phyloP scores from a whole-genome alignment of 345 rosid genomes.

The Luvunga scandens region DNA sequence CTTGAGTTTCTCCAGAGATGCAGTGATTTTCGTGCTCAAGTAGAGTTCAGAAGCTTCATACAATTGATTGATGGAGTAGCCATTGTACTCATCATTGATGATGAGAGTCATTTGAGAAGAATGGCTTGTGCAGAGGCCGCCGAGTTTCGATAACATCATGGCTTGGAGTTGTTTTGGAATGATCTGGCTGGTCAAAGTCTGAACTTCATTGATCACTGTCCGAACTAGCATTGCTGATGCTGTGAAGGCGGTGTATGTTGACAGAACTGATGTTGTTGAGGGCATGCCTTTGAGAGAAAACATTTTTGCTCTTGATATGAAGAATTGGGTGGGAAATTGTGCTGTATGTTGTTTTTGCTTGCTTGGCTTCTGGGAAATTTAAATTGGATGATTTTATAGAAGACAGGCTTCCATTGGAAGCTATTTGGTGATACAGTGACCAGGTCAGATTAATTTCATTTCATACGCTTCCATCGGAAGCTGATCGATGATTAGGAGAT shows the following conservation, averaged over 20 bases:
- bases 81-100: slow-evolving; percentile 2
- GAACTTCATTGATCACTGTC: slow-evolving; percentile 12
- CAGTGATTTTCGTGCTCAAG: slow-evolving; percentile 20
- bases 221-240: slow-evolving; percentile 21
- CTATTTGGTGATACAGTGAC: neutral
- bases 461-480: neutral
- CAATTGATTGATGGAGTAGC: slow-evolving; percentile 11
- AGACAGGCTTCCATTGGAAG: neutral
- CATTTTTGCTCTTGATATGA: slow-evolving; percentile 6
- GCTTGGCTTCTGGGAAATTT: neutral
- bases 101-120: slow-evolving; percentile 10
- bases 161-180: slow-evolving; percentile 15
- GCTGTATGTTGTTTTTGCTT: neutral
- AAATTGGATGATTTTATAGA: neutral
- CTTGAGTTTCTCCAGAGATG: slow-evolving; percentile 6
- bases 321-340: neutral
- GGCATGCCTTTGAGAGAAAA: slow-evolving; percentile 17
- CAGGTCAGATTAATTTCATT: neutral
- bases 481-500: neutral
- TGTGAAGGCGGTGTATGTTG: slow-evolving; percentile 13
- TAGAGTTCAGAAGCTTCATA: slow-evolving; percentile 16
- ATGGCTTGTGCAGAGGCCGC: neutral
- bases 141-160: slow-evolving; percentile 3
- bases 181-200: slow-evolving; percentile 8
- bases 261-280: slow-evolving; percentile 22